Base-by-base conservation (phyloP, 2,329 filamentous ascomycete genomes). In the Xylaria sp. region DNA sequence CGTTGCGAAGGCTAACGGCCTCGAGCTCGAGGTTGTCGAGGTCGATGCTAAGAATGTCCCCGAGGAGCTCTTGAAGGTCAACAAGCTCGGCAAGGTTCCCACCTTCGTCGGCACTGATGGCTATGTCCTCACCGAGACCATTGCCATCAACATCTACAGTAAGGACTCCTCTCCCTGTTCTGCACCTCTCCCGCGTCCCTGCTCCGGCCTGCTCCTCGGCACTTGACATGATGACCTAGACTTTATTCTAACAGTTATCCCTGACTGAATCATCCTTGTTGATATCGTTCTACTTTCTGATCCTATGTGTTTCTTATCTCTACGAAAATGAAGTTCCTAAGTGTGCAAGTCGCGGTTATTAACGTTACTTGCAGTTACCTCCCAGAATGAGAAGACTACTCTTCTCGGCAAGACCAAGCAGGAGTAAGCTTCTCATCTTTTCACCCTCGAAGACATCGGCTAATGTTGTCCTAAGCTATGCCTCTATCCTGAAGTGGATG, bases 361-460 rank as follows among this genome's bases (percentile, higher is more conserved):
- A 72, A 72, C 73, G 68, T 63, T 55, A 64, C 48, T 74, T 68
- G 70, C 71, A 98, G 96, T 99, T 82, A 94, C 96, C 79, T 98
- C 96, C 78, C 96, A 99, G 87, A 99, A 99, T 84, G 96, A 98
- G 91, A 98, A 98, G 92, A 99, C 96, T 79, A 97, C 94, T 77
- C 94, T 99, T 75, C 91, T 99, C 78, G 96, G 96, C 81, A 98
- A 98, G 92, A 99, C 94, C 86, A 99, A 99, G 92, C 95, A 99
- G 88, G 96, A 99, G 90, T 94, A 86, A 82, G 87, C 81, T 68
- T n/a, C 55, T 4, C 25, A 31, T 56, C 9, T 2, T 12, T 28
- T 41, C 12, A 28, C 8, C 18, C 25, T 23, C 12, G 31, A 39
- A 12, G 2, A 20, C 9, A 31, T 33, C 25, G 15, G 73, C 79